A percentile compares a stretch with the other conserved stretches of the same genome.
phyloP scores from a whole-genome alignment of 805 yeast species.

The Spathaspora sp. region DNA sequence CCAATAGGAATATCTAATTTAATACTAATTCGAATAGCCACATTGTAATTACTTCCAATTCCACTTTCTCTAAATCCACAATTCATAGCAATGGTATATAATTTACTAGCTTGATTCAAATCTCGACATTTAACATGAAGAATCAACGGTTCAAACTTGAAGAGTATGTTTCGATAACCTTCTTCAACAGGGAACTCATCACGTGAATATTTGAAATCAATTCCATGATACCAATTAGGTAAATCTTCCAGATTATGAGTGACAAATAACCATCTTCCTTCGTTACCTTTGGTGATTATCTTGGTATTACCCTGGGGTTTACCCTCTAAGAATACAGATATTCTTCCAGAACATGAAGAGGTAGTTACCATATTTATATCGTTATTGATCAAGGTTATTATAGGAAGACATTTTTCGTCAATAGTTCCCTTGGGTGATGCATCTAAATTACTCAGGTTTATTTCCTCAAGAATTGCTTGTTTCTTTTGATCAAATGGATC shows the following conservation, averaged over 20 bases:
- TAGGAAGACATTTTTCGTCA: conserved; percentile 70
- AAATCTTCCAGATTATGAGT: conserved; percentile 58
- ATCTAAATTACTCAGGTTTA: conserved; percentile 50
- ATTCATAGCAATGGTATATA: conserved; percentile 70
- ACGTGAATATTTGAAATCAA: conserved; percentile 15
- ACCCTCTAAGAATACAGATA: conserved; percentile 80
- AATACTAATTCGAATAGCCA: conserved; percentile 74
- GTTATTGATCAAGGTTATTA: conserved; percentile 63
- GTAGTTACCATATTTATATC: conserved; percentile 75
- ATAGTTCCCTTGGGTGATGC: conserved; percentile 86
- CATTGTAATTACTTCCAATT: conserved; percentile 72
- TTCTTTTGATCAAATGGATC: conserved; percentile 71
- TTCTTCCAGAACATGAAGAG: conserved; percentile 84
- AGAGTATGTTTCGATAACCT: conserved; percentile 55
- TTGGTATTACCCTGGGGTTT: conserved; percentile 15
- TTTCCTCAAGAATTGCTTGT: conserved; percentile 47
- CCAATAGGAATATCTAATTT: conserved; percentile 79
- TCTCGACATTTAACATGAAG: conserved; percentile 78
- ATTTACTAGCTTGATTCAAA: conserved; percentile 49
- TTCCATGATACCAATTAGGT: conserved; percentile 43
- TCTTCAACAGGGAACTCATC: conserved; percentile 8
- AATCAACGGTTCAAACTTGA: conserved; percentile 82
- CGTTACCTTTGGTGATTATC: conserved; percentile 81
- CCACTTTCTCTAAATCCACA: conserved; percentile 90
- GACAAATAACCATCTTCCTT: conserved; percentile 81